Evolutionary conservation across 495 filamentous ascomycete genomes (phyloP).

Genomic region (Neurospora sp.): DNA sequence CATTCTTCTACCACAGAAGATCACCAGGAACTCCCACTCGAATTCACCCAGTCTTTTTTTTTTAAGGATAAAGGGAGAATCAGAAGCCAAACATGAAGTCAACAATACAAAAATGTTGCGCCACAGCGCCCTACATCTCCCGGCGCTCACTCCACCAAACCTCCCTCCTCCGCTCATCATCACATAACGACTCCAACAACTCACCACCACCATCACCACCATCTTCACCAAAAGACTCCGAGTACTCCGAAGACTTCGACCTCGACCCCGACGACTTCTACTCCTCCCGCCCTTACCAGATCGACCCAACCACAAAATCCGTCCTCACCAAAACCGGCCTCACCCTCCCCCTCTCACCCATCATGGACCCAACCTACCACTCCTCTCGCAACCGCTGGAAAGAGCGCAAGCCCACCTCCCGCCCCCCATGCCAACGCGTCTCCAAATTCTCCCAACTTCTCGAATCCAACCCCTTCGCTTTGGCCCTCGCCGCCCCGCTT

Average conservation of each 20-base stretch:
- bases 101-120: neutral
- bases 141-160: neutral
- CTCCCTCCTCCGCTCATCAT: neutral
- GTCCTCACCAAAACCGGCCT: neutral
- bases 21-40: neutral
- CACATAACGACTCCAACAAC: neutral
- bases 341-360: neutral
- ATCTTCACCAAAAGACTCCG: neutral
- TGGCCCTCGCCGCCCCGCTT: constrained; percentile 54
- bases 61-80: neutral
- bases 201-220: neutral
- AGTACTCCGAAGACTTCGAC: neutral
- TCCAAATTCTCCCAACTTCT: neutral
- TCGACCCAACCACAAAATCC: neutral
- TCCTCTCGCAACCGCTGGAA: neutral
- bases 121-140: neutral
- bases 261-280: neutral
- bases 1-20: neutral
- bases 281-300: neutral
- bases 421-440: neutral
- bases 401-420: neutral
- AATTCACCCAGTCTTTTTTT: neutral
- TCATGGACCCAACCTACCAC: neutral
- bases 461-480: constrained; percentile 17
- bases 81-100: neutral